Evolutionary conservation across 805 yeast species (phyloP), one percentile per base, ranked within the genome.

Genomic region (Suhomyces sp.): DNA sequence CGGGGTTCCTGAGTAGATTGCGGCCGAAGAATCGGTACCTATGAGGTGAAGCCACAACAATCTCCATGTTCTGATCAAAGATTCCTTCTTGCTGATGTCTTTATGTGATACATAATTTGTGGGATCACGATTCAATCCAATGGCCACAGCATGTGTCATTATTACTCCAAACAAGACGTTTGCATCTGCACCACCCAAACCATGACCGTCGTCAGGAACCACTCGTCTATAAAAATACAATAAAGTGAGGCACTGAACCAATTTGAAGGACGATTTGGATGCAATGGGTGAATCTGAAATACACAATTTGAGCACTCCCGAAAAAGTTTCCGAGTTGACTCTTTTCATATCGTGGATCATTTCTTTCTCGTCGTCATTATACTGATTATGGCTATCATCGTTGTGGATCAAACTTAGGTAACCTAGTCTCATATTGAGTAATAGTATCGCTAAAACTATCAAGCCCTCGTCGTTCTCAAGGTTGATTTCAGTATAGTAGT

Each of bases 91-190:
- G 46, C 62, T 58, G 23, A 75, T 70, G 19, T 65, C 51, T 23
- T 64, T 69, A 50, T 69, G 72, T 5, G 70, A 58, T 7, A 52
- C 51, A 51, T 66, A 74, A 40, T 52, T 59, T 12, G 65, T 58
- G 1, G 80, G 79, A 53, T 75, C 79, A 10, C 79, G 59, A 55
- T 74, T 68, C 44, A 74, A 60, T 0, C 80, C 79, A 44, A 73
- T 72, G 3, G 76, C 65, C 44, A 71, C 48, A 0, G 79, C 77
- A 50, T 74, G 79, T 29, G 63, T 66, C 9, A 72, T 62, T 6
- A 69, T 67, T 2, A 69, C 63, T 0, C 78, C 77, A 47, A 74
- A 66, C 22, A 74, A 60, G 13, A 72, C 63, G 47, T 71, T 73
- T 3, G 73, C 68, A 55, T 76, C 79, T 0, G 71, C 65, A 6